These are phyloP conservation scores for Macrophomina tecta DNA, from an alignment of 2,329 filamentous ascomycete species.

Conservation along the genomic window DNA sequence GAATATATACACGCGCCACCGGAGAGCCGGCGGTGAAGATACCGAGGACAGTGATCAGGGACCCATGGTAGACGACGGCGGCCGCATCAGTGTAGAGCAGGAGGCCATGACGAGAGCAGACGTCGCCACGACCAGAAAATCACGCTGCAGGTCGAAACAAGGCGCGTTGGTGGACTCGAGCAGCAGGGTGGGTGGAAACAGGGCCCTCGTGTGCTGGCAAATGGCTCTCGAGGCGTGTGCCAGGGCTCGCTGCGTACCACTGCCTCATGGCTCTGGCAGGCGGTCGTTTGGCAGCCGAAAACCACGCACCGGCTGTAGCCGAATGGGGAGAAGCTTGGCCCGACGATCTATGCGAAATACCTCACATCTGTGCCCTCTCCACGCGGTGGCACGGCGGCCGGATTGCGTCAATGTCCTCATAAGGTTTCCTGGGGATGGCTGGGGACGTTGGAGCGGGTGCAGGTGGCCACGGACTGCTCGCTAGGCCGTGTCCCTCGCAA, in stretches of 20 bases:
- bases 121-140: slow-evolving; percentile 1
- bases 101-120: neutral
- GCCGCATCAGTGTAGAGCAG: neutral
- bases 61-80: slow-evolving; percentile 2
- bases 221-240: neutral
- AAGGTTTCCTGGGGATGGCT: slow-evolving; percentile 15
- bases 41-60: neutral
- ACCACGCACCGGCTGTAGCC: slow-evolving; percentile 25
- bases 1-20: slow-evolving; percentile 16
- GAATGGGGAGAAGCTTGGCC: slow-evolving; percentile 22
- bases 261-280: slow-evolving; percentile 5
- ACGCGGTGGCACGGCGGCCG: neutral
- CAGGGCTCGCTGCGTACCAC: neutral
- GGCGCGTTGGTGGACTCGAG: slow-evolving; percentile 9
- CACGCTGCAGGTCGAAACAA: slow-evolving; percentile 20
- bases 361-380: slow-evolving; percentile 9
- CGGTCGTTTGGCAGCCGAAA: slow-evolving; percentile 3
- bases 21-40: slow-evolving; percentile 6
- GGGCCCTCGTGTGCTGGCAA: neutral
- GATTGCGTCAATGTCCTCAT: slow-evolving; percentile 10
- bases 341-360: slow-evolving; percentile 19
- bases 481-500: neutral
- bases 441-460: neutral
- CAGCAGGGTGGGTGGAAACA: slow-evolving; percentile 2
- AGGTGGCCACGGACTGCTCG: neutral